These are phyloP conservation scores for Plasmodium malariae DNA, from an alignment of 169 alveolate species.

Conservation along the genomic window DNA sequence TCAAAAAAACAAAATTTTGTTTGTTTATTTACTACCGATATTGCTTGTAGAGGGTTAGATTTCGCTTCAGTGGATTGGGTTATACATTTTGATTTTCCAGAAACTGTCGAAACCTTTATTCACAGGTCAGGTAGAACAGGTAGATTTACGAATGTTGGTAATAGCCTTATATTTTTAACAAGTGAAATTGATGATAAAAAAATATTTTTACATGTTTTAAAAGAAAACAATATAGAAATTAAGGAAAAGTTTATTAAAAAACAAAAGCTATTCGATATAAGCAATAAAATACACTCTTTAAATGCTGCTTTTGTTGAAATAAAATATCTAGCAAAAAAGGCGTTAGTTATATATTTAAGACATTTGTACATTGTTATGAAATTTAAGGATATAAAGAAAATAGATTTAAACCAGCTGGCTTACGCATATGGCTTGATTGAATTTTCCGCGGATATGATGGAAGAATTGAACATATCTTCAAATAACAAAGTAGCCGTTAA, in stretches of 20 bases:
- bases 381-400: slow-evolving; percentile 44
- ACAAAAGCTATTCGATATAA: slow-evolving; percentile 60
- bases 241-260: slow-evolving; percentile 66
- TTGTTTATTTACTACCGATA: slow-evolving; percentile 95
- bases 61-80: slow-evolving; percentile 98
- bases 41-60: slow-evolving; percentile 99
- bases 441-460: slow-evolving; percentile 33
- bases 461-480: slow-evolving; percentile 20
- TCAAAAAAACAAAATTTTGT: slow-evolving; percentile 75
- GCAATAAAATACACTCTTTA: slow-evolving; percentile 63
- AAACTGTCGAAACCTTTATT: slow-evolving; percentile 95
- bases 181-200: slow-evolving; percentile 70
- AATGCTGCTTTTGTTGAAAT: slow-evolving; percentile 75
- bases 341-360: slow-evolving; percentile 52
- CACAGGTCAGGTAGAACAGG: slow-evolving; percentile 99
- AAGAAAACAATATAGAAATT: slow-evolving; percentile 62
- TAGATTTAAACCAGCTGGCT: slow-evolving; percentile 48
- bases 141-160: slow-evolving; percentile 93
- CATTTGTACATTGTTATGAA: slow-evolving; percentile 75
- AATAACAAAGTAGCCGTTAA: slow-evolving; percentile 24
- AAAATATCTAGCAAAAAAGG: slow-evolving; percentile 65
- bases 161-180: slow-evolving; percentile 80
- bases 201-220: slow-evolving; percentile 43
- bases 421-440: slow-evolving; percentile 64
- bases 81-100: slow-evolving; percentile 98